Percentiles rank a stretch among this genome's conserved stretches.
phyloP scores from a whole-genome alignment of 306 rosid species.

The Begonia masoniana region DNA sequence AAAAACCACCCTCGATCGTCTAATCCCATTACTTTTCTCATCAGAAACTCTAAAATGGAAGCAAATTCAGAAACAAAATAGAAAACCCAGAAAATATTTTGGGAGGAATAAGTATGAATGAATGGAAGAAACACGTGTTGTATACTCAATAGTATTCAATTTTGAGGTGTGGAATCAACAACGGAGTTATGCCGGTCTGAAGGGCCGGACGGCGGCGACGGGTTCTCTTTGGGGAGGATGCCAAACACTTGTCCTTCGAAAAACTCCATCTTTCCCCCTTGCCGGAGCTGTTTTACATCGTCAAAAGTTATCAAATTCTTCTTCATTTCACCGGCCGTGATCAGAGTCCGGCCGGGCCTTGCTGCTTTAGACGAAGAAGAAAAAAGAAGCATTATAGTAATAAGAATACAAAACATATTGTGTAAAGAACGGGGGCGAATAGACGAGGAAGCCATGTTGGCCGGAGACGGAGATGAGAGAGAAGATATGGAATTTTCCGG shows the following conservation, averaged over 20 bases:
- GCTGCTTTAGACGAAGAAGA: constrained; percentile 38
- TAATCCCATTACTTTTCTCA: too few species aligned
- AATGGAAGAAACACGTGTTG: too few species aligned
- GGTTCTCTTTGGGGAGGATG: constrained; percentile 61
- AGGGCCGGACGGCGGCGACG: constrained; percentile 78
- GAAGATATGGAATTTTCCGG: too few species aligned
- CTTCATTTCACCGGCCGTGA: constrained; percentile 5
- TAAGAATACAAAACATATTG: constrained; percentile 14
- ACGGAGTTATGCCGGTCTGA: constrained; percentile 68
- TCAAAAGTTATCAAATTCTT: constrained; percentile 1
- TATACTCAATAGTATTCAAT: constrained; percentile 17
- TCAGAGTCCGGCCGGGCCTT: constrained; percentile 29
- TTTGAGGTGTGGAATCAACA: constrained; percentile 38
- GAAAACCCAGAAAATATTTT: too few species aligned
- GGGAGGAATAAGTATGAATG: too few species aligned
- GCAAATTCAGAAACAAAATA: too few species aligned
- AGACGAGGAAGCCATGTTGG: constrained; percentile 13
- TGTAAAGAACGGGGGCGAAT: constrained; percentile 2
- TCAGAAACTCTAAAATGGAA: too few species aligned
- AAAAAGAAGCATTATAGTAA: constrained; percentile 30
- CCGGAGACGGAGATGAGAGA: neutral
- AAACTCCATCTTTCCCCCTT: constrained; percentile 11
- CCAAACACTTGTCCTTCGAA: constrained; percentile 37
- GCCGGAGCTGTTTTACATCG: constrained; percentile 9
- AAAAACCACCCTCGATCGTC: too few species aligned